Conservation (phyloP, 176 grass and related monocot genomes). For the Oryza meyeriana region DNA sequence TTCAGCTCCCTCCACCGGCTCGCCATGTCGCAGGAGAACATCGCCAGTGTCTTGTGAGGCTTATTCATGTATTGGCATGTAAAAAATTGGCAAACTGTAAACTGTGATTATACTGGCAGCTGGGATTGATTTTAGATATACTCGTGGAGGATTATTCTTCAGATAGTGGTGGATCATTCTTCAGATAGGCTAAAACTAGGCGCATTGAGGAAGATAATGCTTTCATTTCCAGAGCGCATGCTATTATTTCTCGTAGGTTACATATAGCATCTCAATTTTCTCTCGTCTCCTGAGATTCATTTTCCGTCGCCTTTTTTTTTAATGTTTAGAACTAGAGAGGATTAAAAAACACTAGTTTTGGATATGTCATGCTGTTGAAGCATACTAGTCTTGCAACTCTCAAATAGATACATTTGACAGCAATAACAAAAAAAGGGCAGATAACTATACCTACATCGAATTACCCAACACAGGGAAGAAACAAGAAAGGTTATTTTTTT, state of each 20-base stretch:
- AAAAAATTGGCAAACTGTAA: background rate
- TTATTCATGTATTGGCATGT: background rate
- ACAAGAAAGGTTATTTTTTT: background rate
- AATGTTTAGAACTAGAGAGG: background rate
- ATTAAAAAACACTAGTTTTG: background rate
- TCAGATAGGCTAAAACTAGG: background rate
- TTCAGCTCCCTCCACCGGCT: constrained; percentile 64
- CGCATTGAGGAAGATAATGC: background rate
- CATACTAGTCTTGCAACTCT: background rate
- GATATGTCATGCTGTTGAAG: background rate
- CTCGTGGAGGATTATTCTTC: background rate
- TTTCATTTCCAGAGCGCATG: background rate
- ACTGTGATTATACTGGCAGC: background rate
- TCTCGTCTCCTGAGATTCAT: background rate
- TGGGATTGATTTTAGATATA: background rate
- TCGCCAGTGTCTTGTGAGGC: background rate
- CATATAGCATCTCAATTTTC: background rate
- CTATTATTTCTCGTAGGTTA: background rate
- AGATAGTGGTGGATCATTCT: background rate
- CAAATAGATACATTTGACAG: background rate
- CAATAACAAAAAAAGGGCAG: background rate
- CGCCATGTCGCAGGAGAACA: constrained; percentile 45
- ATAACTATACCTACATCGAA: background rate
- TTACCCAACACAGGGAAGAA: background rate
- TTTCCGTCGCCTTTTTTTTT: background rate